Conservation (phyloP, 1,139 yeast species). For the Yamadazyma blattariae region DNA sequence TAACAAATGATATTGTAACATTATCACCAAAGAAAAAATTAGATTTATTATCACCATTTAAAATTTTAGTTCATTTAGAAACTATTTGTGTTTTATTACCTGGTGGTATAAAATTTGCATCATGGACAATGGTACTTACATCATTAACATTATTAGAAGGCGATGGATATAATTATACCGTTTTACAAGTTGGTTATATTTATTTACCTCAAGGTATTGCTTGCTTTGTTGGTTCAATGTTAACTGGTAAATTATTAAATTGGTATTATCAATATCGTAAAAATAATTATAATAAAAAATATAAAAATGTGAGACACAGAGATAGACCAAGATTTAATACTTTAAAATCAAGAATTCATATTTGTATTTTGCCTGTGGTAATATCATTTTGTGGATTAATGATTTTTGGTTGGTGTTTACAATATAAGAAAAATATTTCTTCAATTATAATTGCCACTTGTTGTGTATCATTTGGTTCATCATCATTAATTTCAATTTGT, state of each 20-base stretch:
- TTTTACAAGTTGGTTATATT: conserved; percentile 35
- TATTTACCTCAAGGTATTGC: conserved; percentile 40
- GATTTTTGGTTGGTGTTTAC: conserved; percentile 42
- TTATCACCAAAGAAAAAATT: conserved; percentile 18
- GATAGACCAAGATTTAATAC: conserved; percentile 27
- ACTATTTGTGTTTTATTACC: conserved; percentile 28
- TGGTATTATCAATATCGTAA: conserved; percentile 23
- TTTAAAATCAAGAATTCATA: conserved; percentile 24
- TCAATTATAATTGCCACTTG: conserved; percentile 32
- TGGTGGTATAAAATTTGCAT: conserved; percentile 33
- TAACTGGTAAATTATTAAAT: conserved; percentile 28
- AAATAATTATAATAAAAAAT: conserved; percentile 17
- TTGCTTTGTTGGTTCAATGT: conserved; percentile 28
- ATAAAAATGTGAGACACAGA: conserved; percentile 11
- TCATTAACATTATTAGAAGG: conserved; percentile 30
- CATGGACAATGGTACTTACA: conserved; percentile 37
- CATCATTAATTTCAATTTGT: conserved; percentile 26
- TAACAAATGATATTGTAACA: conserved; percentile 28
- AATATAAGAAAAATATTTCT: conserved; percentile 21
- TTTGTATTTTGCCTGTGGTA: conserved; percentile 23
- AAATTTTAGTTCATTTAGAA: conserved; percentile 22
- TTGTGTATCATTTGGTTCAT: conserved; percentile 26
- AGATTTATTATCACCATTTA: conserved; percentile 28
- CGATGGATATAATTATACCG: conserved; percentile 27
- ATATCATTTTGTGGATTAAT: conserved; percentile 26